A percentile compares a stretch with the other conserved stretches of the same genome.
Conservation (phyloP, 176 grass and related monocot species). For the Oryza coarctata region DNA sequence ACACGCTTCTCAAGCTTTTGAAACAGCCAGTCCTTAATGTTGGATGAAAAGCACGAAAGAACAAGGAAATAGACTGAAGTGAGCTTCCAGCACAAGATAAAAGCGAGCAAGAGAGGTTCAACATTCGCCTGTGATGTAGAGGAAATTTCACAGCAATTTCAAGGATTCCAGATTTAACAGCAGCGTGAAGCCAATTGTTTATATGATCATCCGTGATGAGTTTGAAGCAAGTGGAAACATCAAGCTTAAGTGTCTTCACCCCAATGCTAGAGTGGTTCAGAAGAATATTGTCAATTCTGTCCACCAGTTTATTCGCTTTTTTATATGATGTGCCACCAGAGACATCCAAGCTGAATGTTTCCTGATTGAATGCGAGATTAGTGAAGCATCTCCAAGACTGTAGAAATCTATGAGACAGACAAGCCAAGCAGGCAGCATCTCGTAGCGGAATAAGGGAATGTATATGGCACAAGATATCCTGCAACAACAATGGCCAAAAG, state of each 20-base stretch:
- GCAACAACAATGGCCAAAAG: background rate
- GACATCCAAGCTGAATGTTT: background rate
- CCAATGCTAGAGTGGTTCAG: conserved; percentile 21
- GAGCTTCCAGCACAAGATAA: conserved; percentile 9
- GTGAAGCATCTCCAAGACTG: conserved; percentile 27
- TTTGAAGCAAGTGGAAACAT: background rate
- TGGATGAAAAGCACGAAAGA: conserved; percentile 3
- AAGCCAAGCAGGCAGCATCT: background rate
- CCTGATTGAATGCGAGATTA: background rate
- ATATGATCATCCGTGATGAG: background rate
- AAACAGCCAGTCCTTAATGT: background rate
- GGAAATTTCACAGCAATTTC: conserved; percentile 4
- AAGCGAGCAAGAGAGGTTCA: conserved; percentile 6
- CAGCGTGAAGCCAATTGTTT: conserved; percentile 2
- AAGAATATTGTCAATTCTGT: conserved; percentile 1
- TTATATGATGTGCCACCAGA: background rate
- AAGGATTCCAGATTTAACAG: conserved; percentile 11
- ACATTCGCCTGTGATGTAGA: background rate
- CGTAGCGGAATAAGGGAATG: conserved; percentile 10
- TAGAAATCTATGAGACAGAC: background rate
- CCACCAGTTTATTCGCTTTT: background rate
- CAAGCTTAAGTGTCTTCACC: conserved; percentile 22
- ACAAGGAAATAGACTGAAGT: conserved; percentile 19
- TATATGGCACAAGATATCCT: conserved; percentile 20
- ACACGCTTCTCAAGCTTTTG: conserved; percentile 12